phyloP scores from a whole-genome alignment of 164 flowering plant species.

The Piper longum region DNA sequence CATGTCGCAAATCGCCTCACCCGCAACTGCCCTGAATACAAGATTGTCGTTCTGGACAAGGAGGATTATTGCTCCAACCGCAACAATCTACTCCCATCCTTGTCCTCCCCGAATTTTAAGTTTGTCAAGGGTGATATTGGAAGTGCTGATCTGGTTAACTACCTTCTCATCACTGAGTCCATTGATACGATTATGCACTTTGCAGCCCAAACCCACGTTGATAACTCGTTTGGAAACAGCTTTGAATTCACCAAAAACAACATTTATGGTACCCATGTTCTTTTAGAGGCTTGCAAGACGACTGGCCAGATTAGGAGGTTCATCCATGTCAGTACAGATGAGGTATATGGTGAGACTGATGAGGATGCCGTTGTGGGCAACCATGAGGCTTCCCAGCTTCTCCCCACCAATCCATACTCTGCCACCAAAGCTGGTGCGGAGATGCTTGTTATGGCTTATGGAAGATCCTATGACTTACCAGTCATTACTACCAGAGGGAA shows the following conservation, averaged over 20 bases:
- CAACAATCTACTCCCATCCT: constrained; percentile 54
- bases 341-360: constrained; percentile 76
- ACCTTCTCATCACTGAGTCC: constrained; percentile 53
- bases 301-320: constrained; percentile 65
- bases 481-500: constrained; percentile 70
- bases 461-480: constrained; percentile 62
- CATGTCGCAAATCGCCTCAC: constrained; percentile 61
- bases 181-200: constrained; percentile 79
- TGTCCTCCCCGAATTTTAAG: constrained; percentile 55
- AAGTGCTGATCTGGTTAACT: constrained; percentile 74
- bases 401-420: constrained; percentile 72
- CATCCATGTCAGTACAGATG: constrained; percentile 76
- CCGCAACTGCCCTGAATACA: constrained; percentile 55
- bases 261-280: constrained; percentile 73
- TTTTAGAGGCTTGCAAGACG: constrained; percentile 70
- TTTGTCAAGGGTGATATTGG: constrained; percentile 74
- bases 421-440: constrained; percentile 82
- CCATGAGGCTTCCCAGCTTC: constrained; percentile 70
- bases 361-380: constrained; percentile 71
- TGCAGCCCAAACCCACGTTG: constrained; percentile 76
- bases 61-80: constrained; percentile 65
- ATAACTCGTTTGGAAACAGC: constrained; percentile 73
- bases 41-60: constrained; percentile 72
- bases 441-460: constrained; percentile 85
- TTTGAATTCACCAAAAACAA: constrained; percentile 77